Percentiles rank a stretch among this genome's conserved stretches.
These are phyloP conservation scores for Porcisia deanei DNA, from an alignment of 208 protist genomes.

Conservation along the genomic window DNA sequence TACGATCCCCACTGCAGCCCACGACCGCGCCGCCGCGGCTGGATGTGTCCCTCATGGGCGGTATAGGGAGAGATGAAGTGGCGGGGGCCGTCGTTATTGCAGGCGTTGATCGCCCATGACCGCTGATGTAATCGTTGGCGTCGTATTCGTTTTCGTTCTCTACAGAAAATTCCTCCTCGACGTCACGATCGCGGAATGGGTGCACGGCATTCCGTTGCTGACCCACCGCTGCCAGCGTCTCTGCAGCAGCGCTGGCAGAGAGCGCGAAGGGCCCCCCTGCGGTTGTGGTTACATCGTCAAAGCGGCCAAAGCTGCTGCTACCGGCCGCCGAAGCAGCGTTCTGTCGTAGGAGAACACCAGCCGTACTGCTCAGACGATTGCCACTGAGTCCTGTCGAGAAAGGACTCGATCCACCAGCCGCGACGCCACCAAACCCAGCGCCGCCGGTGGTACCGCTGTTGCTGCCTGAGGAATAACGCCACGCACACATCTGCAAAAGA, in stretches of 20 bases:
- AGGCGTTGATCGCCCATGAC: neutral
- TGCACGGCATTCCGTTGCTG: conserved; percentile 12
- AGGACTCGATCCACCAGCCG: neutral
- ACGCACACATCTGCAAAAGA: conserved; percentile 40
- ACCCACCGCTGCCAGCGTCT: conserved; percentile 13
- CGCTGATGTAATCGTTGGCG: neutral
- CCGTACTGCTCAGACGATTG: conserved; percentile 16
- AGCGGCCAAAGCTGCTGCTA: conserved; percentile 5
- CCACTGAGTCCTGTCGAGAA: conserved; percentile 18
- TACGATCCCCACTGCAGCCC: neutral
- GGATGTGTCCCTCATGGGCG: conserved; percentile 4
- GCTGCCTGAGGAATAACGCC: conserved; percentile 46
- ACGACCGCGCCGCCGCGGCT: neutral
- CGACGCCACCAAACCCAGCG: conserved; percentile 10
- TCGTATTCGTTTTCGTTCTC: conserved; percentile 33
- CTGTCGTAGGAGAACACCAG: conserved; percentile 57
- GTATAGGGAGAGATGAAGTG: neutral
- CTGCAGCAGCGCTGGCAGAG: conserved; percentile 13
- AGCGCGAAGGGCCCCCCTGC: conserved; percentile 3
- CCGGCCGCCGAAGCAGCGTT: conserved; percentile 29
- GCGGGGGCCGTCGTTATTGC: neutral
- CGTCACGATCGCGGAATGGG: conserved; percentile 11
- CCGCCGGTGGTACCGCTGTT: conserved; percentile 11
- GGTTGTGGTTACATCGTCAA: neutral
- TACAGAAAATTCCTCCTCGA: conserved; percentile 31